Evolutionary conservation across 805 yeast species (phyloP).

Genomic region (Candida ulmi): DNA sequence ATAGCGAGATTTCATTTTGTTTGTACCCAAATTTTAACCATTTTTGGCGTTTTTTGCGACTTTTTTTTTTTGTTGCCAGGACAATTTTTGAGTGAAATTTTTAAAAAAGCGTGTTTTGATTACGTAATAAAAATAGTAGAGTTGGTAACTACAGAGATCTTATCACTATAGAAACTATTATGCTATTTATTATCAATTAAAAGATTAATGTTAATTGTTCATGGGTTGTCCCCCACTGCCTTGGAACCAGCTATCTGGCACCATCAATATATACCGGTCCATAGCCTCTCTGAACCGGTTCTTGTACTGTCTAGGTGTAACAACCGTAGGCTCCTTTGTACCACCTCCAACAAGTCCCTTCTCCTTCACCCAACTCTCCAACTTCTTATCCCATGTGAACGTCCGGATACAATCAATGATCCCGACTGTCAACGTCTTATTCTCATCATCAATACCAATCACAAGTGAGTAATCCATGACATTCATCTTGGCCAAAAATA

Average conservation of each 20-base stretch:
- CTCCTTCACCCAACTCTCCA: slow-evolving; percentile 98
- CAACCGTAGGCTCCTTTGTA: slow-evolving; percentile 92
- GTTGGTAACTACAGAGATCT: no score
- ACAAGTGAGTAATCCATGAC: slow-evolving; percentile 98
- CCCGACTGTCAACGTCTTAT: slow-evolving; percentile 78
- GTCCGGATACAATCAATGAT: slow-evolving; percentile 92
- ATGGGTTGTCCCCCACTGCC: slow-evolving; percentile 10
- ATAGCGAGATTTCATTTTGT: no score
- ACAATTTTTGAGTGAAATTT: no score
- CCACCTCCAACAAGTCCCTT: slow-evolving; percentile 83
- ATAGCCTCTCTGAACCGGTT: slow-evolving; percentile 94
- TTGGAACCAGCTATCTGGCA: slow-evolving; percentile 65
- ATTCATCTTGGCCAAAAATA: slow-evolving; percentile 92
- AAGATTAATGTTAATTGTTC: not conserved
- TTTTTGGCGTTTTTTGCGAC: no score
- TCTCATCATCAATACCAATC: slow-evolving; percentile 76
- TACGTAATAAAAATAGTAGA: no score
- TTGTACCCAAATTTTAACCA: not conserved
- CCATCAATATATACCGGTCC: slow-evolving; percentile 93
- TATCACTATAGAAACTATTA: no score
- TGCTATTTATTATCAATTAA: not conserved
- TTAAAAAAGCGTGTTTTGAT: no score
- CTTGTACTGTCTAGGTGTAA: slow-evolving; percentile 94
- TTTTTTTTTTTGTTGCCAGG: no score
- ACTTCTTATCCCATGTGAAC: slow-evolving; percentile 97